Evolutionary conservation across 2,329 filamentous ascomycete species (phyloP).

Genomic region (Monosporascus sp.): DNA sequence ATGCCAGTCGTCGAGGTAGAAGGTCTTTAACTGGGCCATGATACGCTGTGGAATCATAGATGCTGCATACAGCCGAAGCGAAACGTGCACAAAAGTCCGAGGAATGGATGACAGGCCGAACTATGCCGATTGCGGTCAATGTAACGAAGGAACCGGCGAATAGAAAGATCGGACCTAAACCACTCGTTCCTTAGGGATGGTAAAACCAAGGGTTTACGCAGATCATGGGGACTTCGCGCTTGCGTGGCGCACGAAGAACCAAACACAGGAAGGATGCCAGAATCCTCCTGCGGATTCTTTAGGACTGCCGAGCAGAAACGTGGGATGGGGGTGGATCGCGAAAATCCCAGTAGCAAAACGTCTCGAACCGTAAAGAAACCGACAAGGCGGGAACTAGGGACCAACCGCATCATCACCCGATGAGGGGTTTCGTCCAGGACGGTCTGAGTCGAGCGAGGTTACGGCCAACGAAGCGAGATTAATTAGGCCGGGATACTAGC

Average conservation of each 20-base stretch:
- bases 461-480: too few relatives aligned
- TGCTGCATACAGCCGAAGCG: too few relatives aligned
- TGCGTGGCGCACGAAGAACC: background rate
- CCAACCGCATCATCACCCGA: too few relatives aligned
- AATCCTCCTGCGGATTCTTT: background rate
- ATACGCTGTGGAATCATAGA: background rate
- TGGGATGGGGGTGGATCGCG: background rate
- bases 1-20: background rate
- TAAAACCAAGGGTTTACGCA: background rate
- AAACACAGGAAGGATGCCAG: too few relatives aligned
- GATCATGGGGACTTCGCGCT: background rate
- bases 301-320: background rate
- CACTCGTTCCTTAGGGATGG: background rate
- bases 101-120: constrained; percentile 10
- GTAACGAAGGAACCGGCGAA: constrained; percentile 10
- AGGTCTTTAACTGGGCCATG: background rate
- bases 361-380: too few relatives aligned
- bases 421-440: too few relatives aligned
- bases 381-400: too few relatives aligned
- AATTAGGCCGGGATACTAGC: too few relatives aligned
- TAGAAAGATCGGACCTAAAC: background rate
- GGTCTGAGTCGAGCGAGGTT: too few relatives aligned
- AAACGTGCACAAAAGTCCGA: background rate
- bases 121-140: constrained; percentile 15
- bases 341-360: too few relatives aligned